Evolutionary conservation across 106 monocot species (phyloP).

Genomic region (Dioscorea alata): DNA sequence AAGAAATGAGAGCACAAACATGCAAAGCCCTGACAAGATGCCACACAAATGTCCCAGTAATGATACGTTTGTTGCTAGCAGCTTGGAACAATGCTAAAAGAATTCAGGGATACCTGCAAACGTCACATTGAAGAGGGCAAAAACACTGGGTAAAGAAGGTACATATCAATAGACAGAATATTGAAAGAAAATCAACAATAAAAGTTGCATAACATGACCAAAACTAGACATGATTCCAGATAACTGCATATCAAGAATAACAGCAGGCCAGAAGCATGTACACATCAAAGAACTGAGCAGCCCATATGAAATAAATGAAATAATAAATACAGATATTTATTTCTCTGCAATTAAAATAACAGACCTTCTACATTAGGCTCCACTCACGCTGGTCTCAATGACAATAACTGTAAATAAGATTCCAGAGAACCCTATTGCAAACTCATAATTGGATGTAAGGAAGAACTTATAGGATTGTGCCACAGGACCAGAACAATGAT

Average conservation of each 20-base stretch:
- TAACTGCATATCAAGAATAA: too few species aligned
- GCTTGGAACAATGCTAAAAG: conserved; percentile 84
- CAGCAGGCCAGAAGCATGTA: too few species aligned
- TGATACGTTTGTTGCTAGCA: conserved; percentile 83
- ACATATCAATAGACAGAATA: neutral
- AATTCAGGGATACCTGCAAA: conserved; percentile 90
- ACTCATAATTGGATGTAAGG: conserved; percentile 51
- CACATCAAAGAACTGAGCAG: too few species aligned
- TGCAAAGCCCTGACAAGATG: conserved; percentile 97
- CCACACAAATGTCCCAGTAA: conserved; percentile 92
- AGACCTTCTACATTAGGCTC: conserved; percentile 76
- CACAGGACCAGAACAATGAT: conserved; percentile 57
- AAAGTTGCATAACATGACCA: too few species aligned
- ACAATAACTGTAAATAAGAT: conserved; percentile 93
- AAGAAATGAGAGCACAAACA: conserved; percentile 49
- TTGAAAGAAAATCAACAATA: too few species aligned
- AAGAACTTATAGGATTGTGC: conserved; percentile 59
- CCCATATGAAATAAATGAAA: too few species aligned
- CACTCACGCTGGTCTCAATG: conserved; percentile 87
- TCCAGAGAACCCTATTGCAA: conserved; percentile 93
- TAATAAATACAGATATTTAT: too few species aligned
- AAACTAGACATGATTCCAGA: too few species aligned
- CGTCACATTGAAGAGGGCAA: conserved; percentile 96
- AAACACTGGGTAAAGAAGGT: conserved; percentile 62
- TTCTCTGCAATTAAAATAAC: neutral